phyloP scores from a whole-genome alignment of 2,329 filamentous ascomycete genomes.

The Chrysoporthe austroafricana region DNA sequence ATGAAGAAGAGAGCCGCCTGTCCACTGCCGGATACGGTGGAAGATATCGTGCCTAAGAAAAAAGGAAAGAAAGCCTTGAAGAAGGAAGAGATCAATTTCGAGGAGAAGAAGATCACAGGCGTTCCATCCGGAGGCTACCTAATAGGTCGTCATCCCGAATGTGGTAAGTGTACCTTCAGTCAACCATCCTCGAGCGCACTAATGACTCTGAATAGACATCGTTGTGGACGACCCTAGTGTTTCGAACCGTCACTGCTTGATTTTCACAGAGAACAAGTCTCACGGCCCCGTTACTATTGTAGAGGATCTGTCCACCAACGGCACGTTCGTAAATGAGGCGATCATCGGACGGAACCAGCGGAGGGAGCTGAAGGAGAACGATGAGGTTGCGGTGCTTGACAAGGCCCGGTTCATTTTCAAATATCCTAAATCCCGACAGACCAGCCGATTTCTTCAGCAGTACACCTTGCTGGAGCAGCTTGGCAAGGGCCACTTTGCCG shows the following conservation, averaged over 20 bases:
- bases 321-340: constrained; percentile 93
- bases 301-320: constrained; percentile 94
- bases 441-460: constrained; percentile 81
- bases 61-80: constrained; percentile 52
- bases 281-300: constrained; percentile 68
- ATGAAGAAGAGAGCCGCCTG: constrained; percentile 76
- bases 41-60: constrained; percentile 44
- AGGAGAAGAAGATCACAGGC: constrained; percentile 63
- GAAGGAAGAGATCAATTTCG: constrained; percentile 63
- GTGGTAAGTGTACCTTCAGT: constrained; percentile 63
- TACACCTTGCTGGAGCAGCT: constrained; percentile 84
- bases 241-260: constrained; percentile 78
- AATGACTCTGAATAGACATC: constrained; percentile 57
- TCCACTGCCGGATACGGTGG: constrained; percentile 57
- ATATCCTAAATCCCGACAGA: constrained; percentile 76
- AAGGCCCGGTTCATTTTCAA: constrained; percentile 89
- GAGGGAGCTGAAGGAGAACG: constrained; percentile 83
- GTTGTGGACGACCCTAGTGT: constrained; percentile 77
- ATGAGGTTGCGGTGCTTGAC: constrained; percentile 86
- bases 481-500: constrained; percentile 93
- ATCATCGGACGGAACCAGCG: constrained; percentile 90
- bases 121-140: constrained; percentile 81
- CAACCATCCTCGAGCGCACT: background rate
- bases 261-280: constrained; percentile 44
- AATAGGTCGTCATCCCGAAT: constrained; percentile 91